Evolutionary conservation across 345 rosid species (phyloP).

Genomic region (Acer campestre): DNA sequence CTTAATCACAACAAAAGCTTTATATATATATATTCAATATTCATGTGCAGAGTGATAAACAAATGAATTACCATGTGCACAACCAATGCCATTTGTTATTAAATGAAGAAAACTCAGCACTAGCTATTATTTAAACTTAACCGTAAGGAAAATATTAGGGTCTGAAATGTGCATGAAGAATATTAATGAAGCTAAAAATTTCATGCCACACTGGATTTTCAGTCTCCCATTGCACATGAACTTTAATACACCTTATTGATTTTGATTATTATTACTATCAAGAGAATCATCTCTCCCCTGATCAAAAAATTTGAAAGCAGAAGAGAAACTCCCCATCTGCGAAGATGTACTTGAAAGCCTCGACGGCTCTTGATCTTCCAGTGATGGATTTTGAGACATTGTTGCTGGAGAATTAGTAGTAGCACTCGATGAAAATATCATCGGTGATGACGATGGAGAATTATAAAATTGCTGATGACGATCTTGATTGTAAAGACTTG

Average conservation of each 20-base stretch:
- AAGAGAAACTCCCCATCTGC: constrained; percentile 17
- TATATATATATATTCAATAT: too few species aligned
- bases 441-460: constrained; percentile 10
- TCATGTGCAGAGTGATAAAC: not conserved
- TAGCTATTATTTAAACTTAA: not conserved
- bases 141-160: not conserved
- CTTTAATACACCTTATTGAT: not conserved
- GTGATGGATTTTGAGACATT: constrained; percentile 11
- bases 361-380: constrained; percentile 10
- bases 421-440: not conserved
- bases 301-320: constrained; percentile 1
- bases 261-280: not conserved
- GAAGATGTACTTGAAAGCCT: constrained; percentile 15
- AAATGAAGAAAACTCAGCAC: not conserved
- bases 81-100: not conserved
- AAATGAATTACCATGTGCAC: not conserved
- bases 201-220: not conserved
- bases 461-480: not conserved
- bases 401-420: not conserved
- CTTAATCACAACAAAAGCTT: not conserved
- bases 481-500: constrained; percentile 10
- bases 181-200: not conserved
- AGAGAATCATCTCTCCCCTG: not conserved
- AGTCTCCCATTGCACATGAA: not conserved
- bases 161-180: not conserved